Percentiles rank a stretch among this genome's conserved stretches.
Conservation (phyloP, 1,139 yeast genomes). For the Nadsonia starkeyi-henricii region DNA sequence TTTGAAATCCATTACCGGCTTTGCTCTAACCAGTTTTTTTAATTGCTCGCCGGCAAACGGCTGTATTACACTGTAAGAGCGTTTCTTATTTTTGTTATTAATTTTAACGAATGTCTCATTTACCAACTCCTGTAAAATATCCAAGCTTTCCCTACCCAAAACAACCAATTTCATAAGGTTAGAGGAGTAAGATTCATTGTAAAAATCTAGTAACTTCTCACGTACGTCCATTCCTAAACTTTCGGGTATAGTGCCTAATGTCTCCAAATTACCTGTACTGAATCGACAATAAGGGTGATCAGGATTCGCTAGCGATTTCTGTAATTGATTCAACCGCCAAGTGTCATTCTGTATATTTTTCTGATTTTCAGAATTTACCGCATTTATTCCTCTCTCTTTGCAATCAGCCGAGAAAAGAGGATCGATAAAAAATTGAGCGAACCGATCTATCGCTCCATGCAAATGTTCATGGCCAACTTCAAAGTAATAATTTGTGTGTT, state of each 20-base stretch:
- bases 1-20: conserved; percentile 72
- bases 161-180: conserved; percentile 80
- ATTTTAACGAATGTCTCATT: conserved; percentile 50
- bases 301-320: conserved; percentile 57
- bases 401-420: conserved; percentile 74
- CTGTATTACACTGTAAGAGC: conserved; percentile 32
- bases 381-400: conserved; percentile 83
- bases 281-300: conserved; percentile 59
- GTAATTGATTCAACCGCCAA: conserved; percentile 83
- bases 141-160: conserved; percentile 68
- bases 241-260: conserved; percentile 45
- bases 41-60: conserved; percentile 35
- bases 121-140: conserved; percentile 58
- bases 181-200: conserved; percentile 45
- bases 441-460: conserved; percentile 81
- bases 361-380: conserved; percentile 92
- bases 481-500: conserved; percentile 83
- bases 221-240: conserved; percentile 46
- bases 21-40: conserved; percentile 45
- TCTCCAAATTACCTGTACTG: conserved; percentile 55
- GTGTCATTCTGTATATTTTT: conserved; percentile 80
- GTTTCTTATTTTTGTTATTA: conserved; percentile 39
- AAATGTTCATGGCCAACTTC: conserved; percentile 65
- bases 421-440: conserved; percentile 77
- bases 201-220: conserved; percentile 48